Evolutionary conservation across 2,329 filamentous ascomycete genomes (phyloP), one percentile per base, ranked within the genome.

Genomic region (Colletotrichum eremochloae): DNA sequence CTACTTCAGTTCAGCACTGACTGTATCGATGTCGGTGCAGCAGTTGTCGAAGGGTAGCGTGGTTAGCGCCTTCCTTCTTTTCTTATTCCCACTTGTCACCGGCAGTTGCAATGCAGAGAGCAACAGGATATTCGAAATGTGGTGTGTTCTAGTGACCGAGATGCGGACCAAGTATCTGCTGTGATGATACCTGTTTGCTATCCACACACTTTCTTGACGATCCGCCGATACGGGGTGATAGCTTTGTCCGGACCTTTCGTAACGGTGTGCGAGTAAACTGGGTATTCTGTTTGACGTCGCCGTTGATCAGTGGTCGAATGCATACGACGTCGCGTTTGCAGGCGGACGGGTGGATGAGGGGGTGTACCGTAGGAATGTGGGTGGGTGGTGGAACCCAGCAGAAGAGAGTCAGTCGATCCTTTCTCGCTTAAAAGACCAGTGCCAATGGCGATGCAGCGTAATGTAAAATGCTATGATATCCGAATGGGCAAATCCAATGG

Each of bases 261-360:
- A 65, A 72, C 53, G 31, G 55, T 50, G 53, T n/a, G 24, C 40
- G 56, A 55, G 60, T 61, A 61, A 60, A 60, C n/a, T 64, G 69
- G 69, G 58, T 57, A 63, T 44, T n/a, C 15, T 48, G 60, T 72
- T 72, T 70, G 60, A 69, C 42, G 48, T 53, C 55, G 46, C 38
- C 24, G 50, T 46, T 68, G 58, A 60, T 72, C 29, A 53, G 53
- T 68, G 69, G 63, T 58, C 65, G 69, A 58, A 71, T 68, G 52
- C 64, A 71, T 71, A 44, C 68, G 36, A 68, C 68, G 68, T 68
- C 69, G 69, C 55, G 50, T 55, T 56, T 64, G 38, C 62, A 36
- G 50, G 46, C n/a, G 33, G 46, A n/a, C 12, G 61, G 61, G 36
- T 42, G 48, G 36, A 40, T 63, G 36, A 2, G n/a, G 42, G 48